phyloP scores from a whole-genome alignment of 1,139 yeast species.

The Pichia sp. region DNA sequence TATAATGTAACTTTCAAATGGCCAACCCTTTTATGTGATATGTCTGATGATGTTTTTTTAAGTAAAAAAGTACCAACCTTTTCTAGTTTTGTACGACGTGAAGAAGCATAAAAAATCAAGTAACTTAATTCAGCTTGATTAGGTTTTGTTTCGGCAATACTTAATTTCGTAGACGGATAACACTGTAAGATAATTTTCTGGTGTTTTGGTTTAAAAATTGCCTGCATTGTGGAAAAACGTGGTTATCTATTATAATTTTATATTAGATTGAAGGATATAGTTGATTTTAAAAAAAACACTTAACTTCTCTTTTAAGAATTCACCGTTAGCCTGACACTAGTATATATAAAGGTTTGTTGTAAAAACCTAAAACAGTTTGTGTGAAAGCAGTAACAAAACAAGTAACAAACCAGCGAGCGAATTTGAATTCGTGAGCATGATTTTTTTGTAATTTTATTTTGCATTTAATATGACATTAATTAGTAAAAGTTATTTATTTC shows the following conservation, averaged over 20 bases:
- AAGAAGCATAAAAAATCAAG: slow-evolving; percentile 83
- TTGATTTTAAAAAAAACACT: too few relatives aligned
- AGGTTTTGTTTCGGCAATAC: slow-evolving; percentile 71
- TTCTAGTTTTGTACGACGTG: slow-evolving; percentile 79
- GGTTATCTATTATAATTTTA: not conserved
- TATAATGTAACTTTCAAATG: slow-evolving; percentile 77
- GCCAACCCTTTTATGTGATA: slow-evolving; percentile 58
- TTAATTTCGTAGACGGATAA: slow-evolving; percentile 72
- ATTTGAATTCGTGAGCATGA: not conserved
- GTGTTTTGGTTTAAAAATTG: slow-evolving; percentile 57
- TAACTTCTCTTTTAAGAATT: not conserved
- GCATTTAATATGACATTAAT: not conserved
- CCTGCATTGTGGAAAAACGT: slow-evolving; percentile 5
- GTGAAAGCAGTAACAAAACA: too few relatives aligned
- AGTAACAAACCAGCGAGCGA: too few relatives aligned
- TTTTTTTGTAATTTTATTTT: not conserved
- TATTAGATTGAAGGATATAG: not conserved
- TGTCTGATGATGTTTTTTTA: slow-evolving; percentile 58
- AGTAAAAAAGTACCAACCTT: slow-evolving; percentile 72
- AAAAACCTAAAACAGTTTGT: too few relatives aligned
- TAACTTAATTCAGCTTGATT: slow-evolving; percentile 88
- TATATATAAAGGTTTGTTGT: too few relatives aligned
- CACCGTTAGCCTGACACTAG: too few relatives aligned
- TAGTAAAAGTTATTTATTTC: not conserved
- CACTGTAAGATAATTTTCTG: slow-evolving; percentile 86